Evolutionary conservation across 2,329 filamentous ascomycete species (phyloP).

Genomic region (Sporothrix brasiliensis): DNA sequence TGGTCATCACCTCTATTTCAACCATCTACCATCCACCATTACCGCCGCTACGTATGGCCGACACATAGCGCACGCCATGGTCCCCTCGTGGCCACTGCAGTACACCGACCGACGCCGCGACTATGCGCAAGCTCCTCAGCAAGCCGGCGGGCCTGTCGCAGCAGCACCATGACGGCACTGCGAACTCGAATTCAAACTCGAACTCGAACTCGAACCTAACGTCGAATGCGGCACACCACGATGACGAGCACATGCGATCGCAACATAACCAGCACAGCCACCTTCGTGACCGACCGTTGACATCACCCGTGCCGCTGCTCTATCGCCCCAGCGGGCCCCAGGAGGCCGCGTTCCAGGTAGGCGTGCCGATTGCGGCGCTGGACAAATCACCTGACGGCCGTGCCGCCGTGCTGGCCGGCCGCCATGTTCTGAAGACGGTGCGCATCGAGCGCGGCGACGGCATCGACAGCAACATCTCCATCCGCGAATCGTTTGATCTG

Average conservation of each 20-base stretch:
- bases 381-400: constrained; percentile 61
- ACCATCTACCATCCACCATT: background rate
- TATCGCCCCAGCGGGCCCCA: constrained; percentile 60
- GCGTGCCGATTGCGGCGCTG: constrained; percentile 59
- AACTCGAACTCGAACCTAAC: background rate
- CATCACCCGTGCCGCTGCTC: constrained; percentile 49
- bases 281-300: constrained; percentile 46
- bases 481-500: constrained; percentile 62
- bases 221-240: background rate
- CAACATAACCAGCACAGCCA: constrained; percentile 28
- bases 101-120: constrained; percentile 1
- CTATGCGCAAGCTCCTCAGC: constrained; percentile 63
- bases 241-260: constrained; percentile 47
- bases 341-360: constrained; percentile 56
- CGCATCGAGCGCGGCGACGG: constrained; percentile 50
- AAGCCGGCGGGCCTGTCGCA: constrained; percentile 49
- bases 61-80: constrained; percentile 24
- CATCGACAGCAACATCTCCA: constrained; percentile 40
- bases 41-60: constrained; percentile 6
- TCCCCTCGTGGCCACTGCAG: constrained; percentile 21
- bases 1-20: background rate
- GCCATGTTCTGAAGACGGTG: constrained; percentile 64
- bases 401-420: constrained; percentile 60
- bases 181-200: constrained; percentile 5
- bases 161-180: constrained; percentile 13